Conservation (phyloP, 495 filamentous ascomycete species). For the Talaromyces adpressus region DNA sequence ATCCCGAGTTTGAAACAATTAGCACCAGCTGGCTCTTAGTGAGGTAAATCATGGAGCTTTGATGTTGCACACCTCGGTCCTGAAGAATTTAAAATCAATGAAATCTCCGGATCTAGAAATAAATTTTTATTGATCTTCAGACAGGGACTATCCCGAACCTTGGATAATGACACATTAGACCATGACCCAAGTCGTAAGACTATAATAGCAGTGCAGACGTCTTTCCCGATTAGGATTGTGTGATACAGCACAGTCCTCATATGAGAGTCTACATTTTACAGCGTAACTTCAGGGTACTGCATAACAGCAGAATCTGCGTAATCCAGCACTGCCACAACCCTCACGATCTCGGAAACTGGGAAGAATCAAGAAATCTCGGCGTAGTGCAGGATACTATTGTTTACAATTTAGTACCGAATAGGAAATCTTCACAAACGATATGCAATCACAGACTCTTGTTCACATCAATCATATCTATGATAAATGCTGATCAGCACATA, state of each 20-base stretch:
- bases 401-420: background rate
- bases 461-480: background rate
- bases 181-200: background rate
- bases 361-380: background rate
- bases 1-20: conserved; percentile 5
- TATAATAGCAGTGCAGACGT: background rate
- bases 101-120: background rate
- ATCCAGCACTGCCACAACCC: background rate
- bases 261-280: background rate
- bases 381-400: background rate
- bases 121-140: background rate
- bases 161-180: background rate
- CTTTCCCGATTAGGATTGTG: background rate
- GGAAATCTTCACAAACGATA: background rate
- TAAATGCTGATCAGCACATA: background rate
- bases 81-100: conserved; percentile 1
- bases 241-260: background rate
- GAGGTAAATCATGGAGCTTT: background rate
- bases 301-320: background rate
- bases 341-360: background rate
- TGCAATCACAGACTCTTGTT: background rate
- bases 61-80: background rate
- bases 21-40: background rate
- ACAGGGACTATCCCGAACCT: background rate
- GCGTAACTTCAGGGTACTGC: background rate